Percentiles rank a stretch among this genome's conserved stretches.
These are phyloP conservation scores for Phytophthora pluvialis DNA, from an alignment of 352 stramenopile species.

Conservation along the genomic window DNA sequence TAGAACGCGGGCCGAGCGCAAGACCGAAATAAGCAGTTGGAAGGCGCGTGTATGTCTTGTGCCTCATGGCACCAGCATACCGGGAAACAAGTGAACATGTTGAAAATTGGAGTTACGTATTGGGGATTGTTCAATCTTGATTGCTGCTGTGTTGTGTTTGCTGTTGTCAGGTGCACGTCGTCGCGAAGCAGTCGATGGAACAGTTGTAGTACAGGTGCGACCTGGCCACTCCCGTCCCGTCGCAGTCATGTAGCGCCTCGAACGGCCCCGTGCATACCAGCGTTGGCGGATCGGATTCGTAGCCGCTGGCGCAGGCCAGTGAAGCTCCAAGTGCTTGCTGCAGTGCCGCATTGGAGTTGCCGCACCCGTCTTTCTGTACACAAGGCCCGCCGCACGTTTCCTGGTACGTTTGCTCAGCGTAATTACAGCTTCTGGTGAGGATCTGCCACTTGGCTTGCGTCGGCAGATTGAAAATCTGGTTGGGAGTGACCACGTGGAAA, in stretches of 20 bases:
- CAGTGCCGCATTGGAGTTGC: conserved; percentile 59
- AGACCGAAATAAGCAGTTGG: conserved; percentile 33
- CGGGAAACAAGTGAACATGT: conserved; percentile 50
- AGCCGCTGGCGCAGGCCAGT: conserved; percentile 41
- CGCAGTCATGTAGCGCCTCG: conserved; percentile 54
- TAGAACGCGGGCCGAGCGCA: conserved; percentile 40
- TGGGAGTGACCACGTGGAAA: conserved; percentile 77
- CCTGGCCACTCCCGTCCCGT: conserved; percentile 34
- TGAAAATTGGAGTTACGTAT: conserved; percentile 39
- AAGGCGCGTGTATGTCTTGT: conserved; percentile 33
- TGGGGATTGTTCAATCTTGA: conserved; percentile 12
- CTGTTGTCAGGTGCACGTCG: conserved; percentile 48
- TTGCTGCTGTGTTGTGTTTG: conserved; percentile 10
- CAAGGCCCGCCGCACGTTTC: conserved; percentile 55
- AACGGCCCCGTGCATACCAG: conserved; percentile 62
- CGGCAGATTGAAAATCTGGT: conserved; percentile 68
- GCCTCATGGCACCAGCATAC: conserved; percentile 35
- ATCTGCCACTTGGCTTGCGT: conserved; percentile 62
- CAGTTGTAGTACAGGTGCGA: conserved; percentile 72
- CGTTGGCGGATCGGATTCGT: conserved; percentile 55
- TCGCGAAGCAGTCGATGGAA: conserved; percentile 58
- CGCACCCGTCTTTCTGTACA: conserved; percentile 40
- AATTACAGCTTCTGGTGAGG: conserved; percentile 63
- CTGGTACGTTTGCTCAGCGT: conserved; percentile 51
- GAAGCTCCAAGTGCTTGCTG: conserved; percentile 39